phyloP scores from a whole-genome alignment of 305 asterid species.

The Fraxinus sp. region DNA sequence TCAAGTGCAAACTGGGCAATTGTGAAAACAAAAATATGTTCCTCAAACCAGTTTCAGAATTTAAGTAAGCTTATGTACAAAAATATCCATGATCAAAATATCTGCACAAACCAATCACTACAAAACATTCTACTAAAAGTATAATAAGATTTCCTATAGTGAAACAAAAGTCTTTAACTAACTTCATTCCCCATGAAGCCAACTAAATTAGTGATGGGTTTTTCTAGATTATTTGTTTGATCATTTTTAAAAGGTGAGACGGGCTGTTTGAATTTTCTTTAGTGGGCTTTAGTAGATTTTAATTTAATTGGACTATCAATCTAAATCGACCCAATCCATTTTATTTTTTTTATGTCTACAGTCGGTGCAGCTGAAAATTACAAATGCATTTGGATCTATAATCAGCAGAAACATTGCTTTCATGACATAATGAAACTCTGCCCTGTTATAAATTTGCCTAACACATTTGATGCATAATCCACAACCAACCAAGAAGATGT shows the following conservation, averaged over 20 bases:
- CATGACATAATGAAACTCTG: neutral
- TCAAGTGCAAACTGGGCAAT: neutral
- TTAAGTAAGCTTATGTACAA: conserved; percentile 25
- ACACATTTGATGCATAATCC: neutral
- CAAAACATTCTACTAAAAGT: conserved; percentile 10
- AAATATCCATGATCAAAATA: conserved; percentile 13
- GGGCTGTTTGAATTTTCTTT: too few species aligned
- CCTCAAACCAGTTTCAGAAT: conserved; percentile 13
- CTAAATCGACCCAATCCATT: too few species aligned
- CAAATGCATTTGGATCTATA: neutral
- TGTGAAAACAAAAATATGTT: neutral
- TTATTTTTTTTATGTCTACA: too few species aligned
- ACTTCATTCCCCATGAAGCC: too few species aligned
- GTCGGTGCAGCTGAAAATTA: neutral
- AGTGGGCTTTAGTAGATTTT: too few species aligned
- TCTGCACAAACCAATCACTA: conserved; percentile 8
- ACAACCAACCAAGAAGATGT: neutral
- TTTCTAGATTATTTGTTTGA: too few species aligned
- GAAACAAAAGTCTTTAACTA: neutral
- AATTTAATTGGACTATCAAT: too few species aligned
- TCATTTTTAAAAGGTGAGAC: too few species aligned
- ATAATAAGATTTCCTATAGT: conserved; percentile 5
- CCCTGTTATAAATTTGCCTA: neutral
- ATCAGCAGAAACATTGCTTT: neutral
- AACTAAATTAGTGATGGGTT: too few species aligned